phyloP scores from a whole-genome alignment of 2,329 filamentous ascomycete genomes.

The Pseudonectria foliicola region DNA sequence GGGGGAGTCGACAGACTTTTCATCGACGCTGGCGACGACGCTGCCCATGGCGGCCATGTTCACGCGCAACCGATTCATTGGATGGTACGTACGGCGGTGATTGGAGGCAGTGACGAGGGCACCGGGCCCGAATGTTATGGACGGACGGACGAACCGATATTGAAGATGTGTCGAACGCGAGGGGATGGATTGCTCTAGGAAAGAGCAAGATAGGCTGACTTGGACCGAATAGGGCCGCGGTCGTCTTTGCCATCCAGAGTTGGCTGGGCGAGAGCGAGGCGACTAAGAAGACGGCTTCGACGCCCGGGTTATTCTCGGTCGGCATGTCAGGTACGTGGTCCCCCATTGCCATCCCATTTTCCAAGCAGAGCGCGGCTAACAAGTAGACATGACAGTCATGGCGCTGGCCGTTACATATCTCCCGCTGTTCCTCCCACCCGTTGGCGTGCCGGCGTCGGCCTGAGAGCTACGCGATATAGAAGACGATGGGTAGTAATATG shows the following conservation, averaged over 20 bases:
- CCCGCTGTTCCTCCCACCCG: constrained; percentile 42
- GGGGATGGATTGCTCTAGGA: too few relatives aligned
- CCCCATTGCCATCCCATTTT: not conserved
- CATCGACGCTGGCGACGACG: constrained; percentile 65
- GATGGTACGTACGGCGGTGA: constrained; percentile 44
- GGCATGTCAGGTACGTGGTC: constrained; percentile 64
- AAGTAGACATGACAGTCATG: constrained; percentile 40
- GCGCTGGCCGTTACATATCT: constrained; percentile 48
- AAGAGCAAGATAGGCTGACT: constrained; percentile 3
- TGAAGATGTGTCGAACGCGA: too few relatives aligned
- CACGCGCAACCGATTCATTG: constrained; percentile 75
- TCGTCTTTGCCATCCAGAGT: constrained; percentile 66
- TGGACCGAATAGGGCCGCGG: constrained; percentile 52
- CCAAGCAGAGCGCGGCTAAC: constrained; percentile 6
- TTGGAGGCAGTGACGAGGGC: too few relatives aligned
- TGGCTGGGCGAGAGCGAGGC: constrained; percentile 72
- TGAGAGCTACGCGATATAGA: constrained; percentile 10
- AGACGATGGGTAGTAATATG: not conserved
- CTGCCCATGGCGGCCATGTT: constrained; percentile 96
- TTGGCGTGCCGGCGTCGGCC: constrained; percentile 20
- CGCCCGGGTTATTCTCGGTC: constrained; percentile 65
- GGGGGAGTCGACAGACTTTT: constrained; percentile 60
- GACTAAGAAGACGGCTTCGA: constrained; percentile 54
- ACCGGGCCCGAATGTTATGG: too few relatives aligned
- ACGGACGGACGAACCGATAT: not conserved